phyloP scores from a whole-genome alignment of 768 basidiomycete species.

The Suillus subalutaceus region DNA sequence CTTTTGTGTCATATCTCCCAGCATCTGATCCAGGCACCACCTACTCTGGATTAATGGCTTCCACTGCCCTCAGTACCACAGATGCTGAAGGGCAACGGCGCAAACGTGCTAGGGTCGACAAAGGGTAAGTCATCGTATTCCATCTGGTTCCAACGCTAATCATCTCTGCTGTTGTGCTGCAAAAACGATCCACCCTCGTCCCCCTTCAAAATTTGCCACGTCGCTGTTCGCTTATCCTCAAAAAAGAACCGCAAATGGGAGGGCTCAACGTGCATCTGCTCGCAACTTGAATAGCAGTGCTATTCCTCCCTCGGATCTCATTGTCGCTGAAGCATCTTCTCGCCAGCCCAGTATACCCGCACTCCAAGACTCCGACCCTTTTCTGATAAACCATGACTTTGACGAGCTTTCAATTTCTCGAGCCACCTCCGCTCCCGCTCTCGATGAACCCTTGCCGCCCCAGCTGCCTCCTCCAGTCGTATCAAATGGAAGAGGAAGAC shows the following conservation, averaged over 20 bases:
- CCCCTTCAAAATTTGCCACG: conserved; percentile 15
- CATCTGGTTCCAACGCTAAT: conserved; percentile 18
- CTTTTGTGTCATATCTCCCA: conserved; percentile 78
- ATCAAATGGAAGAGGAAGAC: conserved; percentile 30
- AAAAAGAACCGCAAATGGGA: conserved; percentile 58
- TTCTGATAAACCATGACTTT: conserved; percentile 57
- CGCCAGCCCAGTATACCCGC: conserved; percentile 40
- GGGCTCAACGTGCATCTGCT: conserved; percentile 74
- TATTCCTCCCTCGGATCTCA: conserved; percentile 35
- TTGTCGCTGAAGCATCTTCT: conserved; percentile 45
- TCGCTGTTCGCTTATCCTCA: conserved; percentile 17
- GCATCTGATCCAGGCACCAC: conserved; percentile 86
- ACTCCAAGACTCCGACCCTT: conserved; percentile 54
- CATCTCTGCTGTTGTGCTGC: conserved; percentile 18
- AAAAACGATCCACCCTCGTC: conserved; percentile 31
- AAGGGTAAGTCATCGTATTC: conserved; percentile 57
- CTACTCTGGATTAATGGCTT: conserved; percentile 75
- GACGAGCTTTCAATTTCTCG: conserved; percentile 61
- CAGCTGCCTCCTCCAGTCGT: neutral
- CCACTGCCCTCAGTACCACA: conserved; percentile 52
- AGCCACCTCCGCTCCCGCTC: conserved; percentile 53
- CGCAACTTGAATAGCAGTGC: conserved; percentile 57
- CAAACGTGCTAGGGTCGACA: conserved; percentile 74
- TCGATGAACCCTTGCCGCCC: conserved; percentile 28
- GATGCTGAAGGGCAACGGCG: conserved; percentile 67